Evolutionary conservation across 768 basidiomycete species (phyloP), one percentile per base, ranked within the genome.

Genomic region (Collybiopsis luxurians): DNA sequence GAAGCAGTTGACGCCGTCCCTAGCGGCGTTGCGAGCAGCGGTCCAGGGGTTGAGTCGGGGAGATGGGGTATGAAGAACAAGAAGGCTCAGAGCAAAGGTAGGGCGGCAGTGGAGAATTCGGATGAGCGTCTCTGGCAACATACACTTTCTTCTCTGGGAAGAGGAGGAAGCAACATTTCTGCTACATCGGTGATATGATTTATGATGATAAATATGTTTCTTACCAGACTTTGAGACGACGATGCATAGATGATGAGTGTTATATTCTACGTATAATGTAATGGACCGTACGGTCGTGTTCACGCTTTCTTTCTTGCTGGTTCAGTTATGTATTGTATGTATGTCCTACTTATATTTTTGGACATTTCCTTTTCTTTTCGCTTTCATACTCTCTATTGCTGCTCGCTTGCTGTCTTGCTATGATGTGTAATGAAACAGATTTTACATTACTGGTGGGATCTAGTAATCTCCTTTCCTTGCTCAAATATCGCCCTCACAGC

Each of bases 81-180:
- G 26, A 47, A 55, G 23, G 27, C 39, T 31, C 53, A 69, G 19
- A 71, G 81, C 45, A 75, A 83, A 24, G 67, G 72, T n/a, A 73
- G 74, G 58, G 68, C 83, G 3, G 82, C 87, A 34, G 13, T 34
- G 65, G 67, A 62, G 21, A 76, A 78, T 42, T 67, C 78, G 12
- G 75, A 70, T n/a, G 82, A 84, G 24, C 68, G 81, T 4, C 40
- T 54, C 28, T 54, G 53, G 53, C 53, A 54, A 27, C 53, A 54
- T 28, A 26, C 53, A 24, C 39, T 54, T 21, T 15, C 53, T 19
- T 54, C 53, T 43, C 31, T 54, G 28, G 53, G 53, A 30, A 31
- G 53, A 43, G 40, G 40, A 31, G 53, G 40, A 34, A 51, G 36
- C n/a, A 27, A 36, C 36, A 9, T 34, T 44, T n/a, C 42, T 17